A percentile compares a stretch with the other conserved stretches of the same genome.
phyloP scores from a whole-genome alignment of 2,329 filamentous ascomycete genomes.

The Ascochyta pisi region DNA sequence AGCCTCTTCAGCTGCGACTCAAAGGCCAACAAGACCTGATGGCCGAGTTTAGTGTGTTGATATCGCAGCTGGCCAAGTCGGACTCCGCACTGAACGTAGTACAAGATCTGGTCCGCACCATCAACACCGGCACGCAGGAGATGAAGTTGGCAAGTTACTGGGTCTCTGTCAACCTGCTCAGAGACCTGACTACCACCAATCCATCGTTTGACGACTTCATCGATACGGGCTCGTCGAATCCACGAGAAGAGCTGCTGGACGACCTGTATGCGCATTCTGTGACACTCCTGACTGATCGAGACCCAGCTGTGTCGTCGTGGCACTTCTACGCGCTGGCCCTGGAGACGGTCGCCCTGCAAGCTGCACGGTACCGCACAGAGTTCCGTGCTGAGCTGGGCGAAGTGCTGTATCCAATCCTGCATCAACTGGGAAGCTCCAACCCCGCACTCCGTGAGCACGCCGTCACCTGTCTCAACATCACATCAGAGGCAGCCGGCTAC shows the following conservation, averaged over 20 bases:
- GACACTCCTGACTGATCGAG: constrained; percentile 60
- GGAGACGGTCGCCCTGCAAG: constrained; percentile 79
- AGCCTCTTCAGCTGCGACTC: constrained; percentile 63
- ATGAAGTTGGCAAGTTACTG: constrained; percentile 76
- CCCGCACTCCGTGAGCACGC: constrained; percentile 77
- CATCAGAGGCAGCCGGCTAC: constrained; percentile 81
- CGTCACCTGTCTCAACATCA: constrained; percentile 78
- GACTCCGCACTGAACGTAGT: constrained; percentile 60
- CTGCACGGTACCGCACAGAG: constrained; percentile 67
- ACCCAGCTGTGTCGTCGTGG: constrained; percentile 63
- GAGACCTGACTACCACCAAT: constrained; percentile 60
- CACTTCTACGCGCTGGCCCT: constrained; percentile 78
- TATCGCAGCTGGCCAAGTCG: constrained; percentile 62
- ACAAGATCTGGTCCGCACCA: constrained; percentile 68
- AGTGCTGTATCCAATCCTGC: constrained; percentile 86
- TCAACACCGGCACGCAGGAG: constrained; percentile 65
- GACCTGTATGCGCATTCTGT: constrained; percentile 76
- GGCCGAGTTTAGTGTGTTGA: constrained; percentile 64
- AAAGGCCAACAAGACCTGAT: constrained; percentile 73
- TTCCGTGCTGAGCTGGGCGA: constrained; percentile 91
- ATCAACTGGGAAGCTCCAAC: constrained; percentile 79
- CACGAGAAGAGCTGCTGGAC: constrained; percentile 52
- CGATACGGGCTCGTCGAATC: constrained; percentile 53
- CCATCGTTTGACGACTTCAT: constrained; percentile 72
- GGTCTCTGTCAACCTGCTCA: constrained; percentile 77